Conservation (phyloP, 768 basidiomycete genomes). For the Suillus luteus region DNA sequence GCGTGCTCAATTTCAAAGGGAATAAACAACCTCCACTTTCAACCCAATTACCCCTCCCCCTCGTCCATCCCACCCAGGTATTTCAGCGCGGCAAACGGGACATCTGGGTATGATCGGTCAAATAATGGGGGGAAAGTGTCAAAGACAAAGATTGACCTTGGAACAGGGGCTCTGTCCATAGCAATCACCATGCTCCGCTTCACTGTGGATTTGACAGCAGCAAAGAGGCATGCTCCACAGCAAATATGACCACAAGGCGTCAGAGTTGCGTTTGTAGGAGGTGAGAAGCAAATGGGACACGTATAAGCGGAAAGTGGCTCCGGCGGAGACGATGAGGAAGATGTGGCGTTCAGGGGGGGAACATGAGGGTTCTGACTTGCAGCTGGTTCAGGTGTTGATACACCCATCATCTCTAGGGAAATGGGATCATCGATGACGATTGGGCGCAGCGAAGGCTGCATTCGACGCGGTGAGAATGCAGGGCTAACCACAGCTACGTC, state of each 20-base stretch:
- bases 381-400: slow-evolving; percentile 7
- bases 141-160: slow-evolving; percentile 38
- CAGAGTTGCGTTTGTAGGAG: slow-evolving; percentile 72
- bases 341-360: not conserved
- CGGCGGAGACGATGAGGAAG: slow-evolving; percentile 12
- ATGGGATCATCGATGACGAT: slow-evolving; percentile 7
- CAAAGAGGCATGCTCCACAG: slow-evolving; percentile 76
- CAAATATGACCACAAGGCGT: slow-evolving; percentile 82
- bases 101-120: slow-evolving; percentile 42
- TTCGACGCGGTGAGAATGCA: not conserved
- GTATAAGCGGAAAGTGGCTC: slow-evolving; percentile 60
- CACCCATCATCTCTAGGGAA: not conserved
- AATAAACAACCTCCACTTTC: slow-evolving; percentile 40
- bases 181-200: slow-evolving; percentile 44
- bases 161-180: slow-evolving; percentile 34
- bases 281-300: slow-evolving; percentile 80
- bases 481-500: slow-evolving; percentile 8
- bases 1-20: slow-evolving; percentile 18
- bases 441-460: not conserved
- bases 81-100: slow-evolving; percentile 68
- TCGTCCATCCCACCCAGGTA: slow-evolving; percentile 70
- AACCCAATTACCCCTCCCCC: slow-evolving; percentile 70
- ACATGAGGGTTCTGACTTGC: slow-evolving; percentile 5
- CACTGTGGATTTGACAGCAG: slow-evolving; percentile 64
- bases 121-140: not conserved